Conservation (phyloP, 148 eudicot species). For the Amaranthus hypochondriacus region DNA sequence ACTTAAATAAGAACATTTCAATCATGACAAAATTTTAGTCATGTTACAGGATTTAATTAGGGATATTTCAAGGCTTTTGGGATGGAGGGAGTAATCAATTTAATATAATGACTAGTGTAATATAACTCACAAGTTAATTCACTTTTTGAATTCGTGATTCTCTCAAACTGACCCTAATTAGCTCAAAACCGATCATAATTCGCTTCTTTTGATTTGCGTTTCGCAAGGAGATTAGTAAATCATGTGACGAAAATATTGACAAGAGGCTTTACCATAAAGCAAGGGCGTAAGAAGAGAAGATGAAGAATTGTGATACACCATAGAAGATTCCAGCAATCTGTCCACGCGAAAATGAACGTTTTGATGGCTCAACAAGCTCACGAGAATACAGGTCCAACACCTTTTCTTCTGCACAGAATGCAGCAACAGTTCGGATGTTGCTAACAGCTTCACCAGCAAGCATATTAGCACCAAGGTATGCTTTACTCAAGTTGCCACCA, state of each 20-base stretch:
- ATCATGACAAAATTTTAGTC: too few relatives aligned
- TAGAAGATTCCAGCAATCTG: conserved; percentile 90
- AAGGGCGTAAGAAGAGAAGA: conserved; percentile 91
- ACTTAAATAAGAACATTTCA: too few relatives aligned
- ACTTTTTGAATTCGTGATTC: too few relatives aligned
- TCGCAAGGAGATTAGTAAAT: too few relatives aligned
- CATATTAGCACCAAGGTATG: conserved; percentile 92
- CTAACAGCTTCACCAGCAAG: conserved; percentile 95
- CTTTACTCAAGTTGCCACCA: conserved; percentile 92
- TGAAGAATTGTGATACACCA: conserved; percentile 92
- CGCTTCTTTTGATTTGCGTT: too few relatives aligned
- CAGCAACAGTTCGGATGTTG: conserved; percentile 92
- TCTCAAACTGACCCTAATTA: too few relatives aligned
- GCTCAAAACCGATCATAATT: too few relatives aligned
- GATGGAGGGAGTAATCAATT: neutral
- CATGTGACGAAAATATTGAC: too few relatives aligned
- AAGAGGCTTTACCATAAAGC: conserved; percentile 64
- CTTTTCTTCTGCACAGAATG: conserved; percentile 87
- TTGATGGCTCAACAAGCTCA: conserved; percentile 83
- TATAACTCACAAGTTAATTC: too few relatives aligned
- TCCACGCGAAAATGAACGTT: conserved; percentile 77
- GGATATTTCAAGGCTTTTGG: too few relatives aligned
- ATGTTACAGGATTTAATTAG: too few relatives aligned
- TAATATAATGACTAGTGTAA: neutral
- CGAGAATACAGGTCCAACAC: conserved; percentile 67